phyloP scores from a whole-genome alignment of 441 rosid genomes.

The Breynia disticha region DNA sequence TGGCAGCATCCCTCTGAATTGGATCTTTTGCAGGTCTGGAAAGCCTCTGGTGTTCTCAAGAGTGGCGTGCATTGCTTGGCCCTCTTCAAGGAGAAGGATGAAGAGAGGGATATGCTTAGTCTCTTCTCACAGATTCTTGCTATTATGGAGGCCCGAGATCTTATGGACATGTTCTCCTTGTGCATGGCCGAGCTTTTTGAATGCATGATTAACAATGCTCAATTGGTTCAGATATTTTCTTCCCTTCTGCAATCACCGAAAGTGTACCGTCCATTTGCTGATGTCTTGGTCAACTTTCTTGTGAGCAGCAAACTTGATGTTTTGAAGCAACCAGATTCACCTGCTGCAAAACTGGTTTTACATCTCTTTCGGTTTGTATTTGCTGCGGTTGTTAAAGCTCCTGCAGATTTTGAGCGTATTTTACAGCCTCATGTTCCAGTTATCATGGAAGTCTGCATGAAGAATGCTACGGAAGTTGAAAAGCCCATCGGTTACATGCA shows the following conservation, averaged over 20 bases:
- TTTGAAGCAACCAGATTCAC: conserved; percentile 79
- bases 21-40: conserved; percentile 55
- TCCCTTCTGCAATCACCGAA: conserved; percentile 70
- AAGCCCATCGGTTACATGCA: conserved; percentile 89
- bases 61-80: conserved; percentile 95
- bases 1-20: conserved; percentile 26
- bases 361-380: conserved; percentile 83
- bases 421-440: conserved; percentile 90
- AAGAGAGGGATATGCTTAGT: conserved; percentile 86
- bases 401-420: conserved; percentile 91
- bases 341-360: conserved; percentile 78
- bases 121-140: conserved; percentile 84
- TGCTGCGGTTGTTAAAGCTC: conserved; percentile 79
- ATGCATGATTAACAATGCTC: conserved; percentile 85
- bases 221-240: conserved; percentile 81
- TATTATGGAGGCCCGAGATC: conserved; percentile 97
- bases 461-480: conserved; percentile 89
- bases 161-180: conserved; percentile 96
- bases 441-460: conserved; percentile 93
- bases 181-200: conserved; percentile 97
- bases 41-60: conserved; percentile 92
- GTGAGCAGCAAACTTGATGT: conserved; percentile 79
- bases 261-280: conserved; percentile 86
- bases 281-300: conserved; percentile 82
- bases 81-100: conserved; percentile 97